Base-by-base conservation (phyloP, 2,329 filamentous ascomycete genomes). In the Trichoderma cornu-damae region DNA sequence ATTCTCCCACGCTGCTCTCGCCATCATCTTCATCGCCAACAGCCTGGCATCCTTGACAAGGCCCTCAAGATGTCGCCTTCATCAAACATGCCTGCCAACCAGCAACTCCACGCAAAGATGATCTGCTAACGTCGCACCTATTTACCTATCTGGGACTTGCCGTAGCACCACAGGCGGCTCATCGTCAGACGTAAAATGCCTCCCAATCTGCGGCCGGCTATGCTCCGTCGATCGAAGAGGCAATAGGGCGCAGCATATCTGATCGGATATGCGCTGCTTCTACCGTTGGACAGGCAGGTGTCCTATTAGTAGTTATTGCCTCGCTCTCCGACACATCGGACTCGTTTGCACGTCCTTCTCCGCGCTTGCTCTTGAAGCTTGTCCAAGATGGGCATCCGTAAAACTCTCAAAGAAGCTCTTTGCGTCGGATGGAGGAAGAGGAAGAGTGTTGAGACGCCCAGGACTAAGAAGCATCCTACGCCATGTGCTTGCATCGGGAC, bases 361-460 rank as follows among this genome's bases (percentile, higher is more conserved):
- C n/a, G n/a, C 3, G n/a, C 34, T 44, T 67, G 66, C 18, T 67
- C 56, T 12, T 62, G 58, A 51, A 73, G 64, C 47, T 65, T 66
- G 12, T 70, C 64, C 5, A 57, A 59, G 9, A 74, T 68, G 0
- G n/a, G 64, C 62, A 5, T 59, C 37, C 0, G 66, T 64, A 44
- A 73, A 64, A 2, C 55, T 63, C 3, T 63, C 37, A 1, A 74
- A 34, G 12, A 74, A 66, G 1, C 58, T 52, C 11, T 58, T 63
- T 0, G 67, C 69, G 0, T 65, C 62, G 11, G 58, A 30, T 0
- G 68, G 59, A 1, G 67, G 61, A 3, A 75, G 59, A 1, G 67
- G 61, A 3, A 75, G 64, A 16, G 11, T 37, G 11, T n/a, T 16
- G 1, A 59, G 52, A 6, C 6, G 8, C 4, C 30, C 2, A 5